phyloP scores from a whole-genome alignment of 768 basidiomycete species.

The Dacryopinax spathularia region DNA sequence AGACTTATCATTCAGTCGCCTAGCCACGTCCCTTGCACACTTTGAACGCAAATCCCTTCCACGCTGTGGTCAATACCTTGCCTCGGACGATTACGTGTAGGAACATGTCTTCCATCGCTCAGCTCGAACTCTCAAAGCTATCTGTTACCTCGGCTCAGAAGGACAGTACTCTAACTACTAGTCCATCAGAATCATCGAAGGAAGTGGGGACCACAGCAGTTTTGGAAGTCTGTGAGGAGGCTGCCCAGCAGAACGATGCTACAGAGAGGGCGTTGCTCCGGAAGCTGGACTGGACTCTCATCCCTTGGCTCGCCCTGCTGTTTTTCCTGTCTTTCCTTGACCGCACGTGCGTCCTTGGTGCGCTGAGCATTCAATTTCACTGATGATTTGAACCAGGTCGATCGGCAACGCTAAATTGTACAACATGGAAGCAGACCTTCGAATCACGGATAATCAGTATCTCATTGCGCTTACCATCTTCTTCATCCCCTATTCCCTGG shows the following conservation, averaged over 20 bases:
- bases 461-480: neutral
- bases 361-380: too few species aligned
- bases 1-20: too few species aligned
- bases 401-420: neutral
- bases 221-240: neutral
- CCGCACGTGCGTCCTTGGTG: neutral
- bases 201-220: neutral
- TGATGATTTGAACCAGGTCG: neutral
- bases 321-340: neutral
- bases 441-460: neutral
- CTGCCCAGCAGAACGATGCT: neutral
- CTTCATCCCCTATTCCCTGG: constrained; percentile 6
- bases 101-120: too few species aligned
- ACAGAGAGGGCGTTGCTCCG: neutral
- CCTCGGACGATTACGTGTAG: too few species aligned
- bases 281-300: neutral
- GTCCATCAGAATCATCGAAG: neutral
- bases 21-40: too few species aligned
- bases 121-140: neutral
- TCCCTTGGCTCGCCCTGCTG: neutral
- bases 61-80: too few species aligned
- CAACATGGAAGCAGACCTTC: neutral
- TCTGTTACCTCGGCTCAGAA: neutral
- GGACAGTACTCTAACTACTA: neutral
- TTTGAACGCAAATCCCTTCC: too few species aligned